Evolutionary conservation across 768 basidiomycete species (phyloP), one percentile per base, ranked within the genome.

Genomic region (Amanita molliuscula): DNA sequence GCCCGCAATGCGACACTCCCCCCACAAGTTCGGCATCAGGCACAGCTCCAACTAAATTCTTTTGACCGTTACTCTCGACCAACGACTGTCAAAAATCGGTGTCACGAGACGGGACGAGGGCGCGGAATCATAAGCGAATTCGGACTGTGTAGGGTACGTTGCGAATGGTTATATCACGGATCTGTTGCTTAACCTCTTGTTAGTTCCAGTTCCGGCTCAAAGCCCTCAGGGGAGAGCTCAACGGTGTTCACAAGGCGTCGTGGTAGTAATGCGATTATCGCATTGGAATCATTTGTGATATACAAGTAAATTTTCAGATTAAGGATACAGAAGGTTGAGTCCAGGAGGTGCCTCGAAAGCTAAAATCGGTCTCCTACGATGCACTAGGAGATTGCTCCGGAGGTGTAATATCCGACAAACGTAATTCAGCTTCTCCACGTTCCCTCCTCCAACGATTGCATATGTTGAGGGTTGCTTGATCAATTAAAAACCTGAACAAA

Each of bases 161-260:
- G 31, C 31, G 23, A 13, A 7, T n/a, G 38, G 8, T 15, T 64
- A 68, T 3, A 31, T 47, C 31, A 16, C 8, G n/a, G 1, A 44
- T 31, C 13, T 20, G 13, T 25, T 16, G 34, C n/a, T 33, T 33
- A 35, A 42, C 51, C 31, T 21, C 37, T 47, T 37, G 23, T 49
- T 31, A 96, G 94, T 89, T 77, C 70, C 91, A 94, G 69, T 96
- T 97, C 71, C 79, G 93, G 33, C 59, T 88, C 42, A 88, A 92
- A 60, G 94, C 92, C 0, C 68, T 89, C 47, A 70, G 70, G 31
- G 85, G 89, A 4, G 84, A 94, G 58, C 70, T 96, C 25, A 84
- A 88, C 16, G 94, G 94, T 4, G 90, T 97, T 23, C 73, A 76
- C 40, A 93, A 95, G 60, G 90, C 93, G 6, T 88, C 84, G n/a